phyloP scores from a whole-genome alignment of 2,329 filamentous ascomycete genomes.

The Nemania bipapillata region DNA sequence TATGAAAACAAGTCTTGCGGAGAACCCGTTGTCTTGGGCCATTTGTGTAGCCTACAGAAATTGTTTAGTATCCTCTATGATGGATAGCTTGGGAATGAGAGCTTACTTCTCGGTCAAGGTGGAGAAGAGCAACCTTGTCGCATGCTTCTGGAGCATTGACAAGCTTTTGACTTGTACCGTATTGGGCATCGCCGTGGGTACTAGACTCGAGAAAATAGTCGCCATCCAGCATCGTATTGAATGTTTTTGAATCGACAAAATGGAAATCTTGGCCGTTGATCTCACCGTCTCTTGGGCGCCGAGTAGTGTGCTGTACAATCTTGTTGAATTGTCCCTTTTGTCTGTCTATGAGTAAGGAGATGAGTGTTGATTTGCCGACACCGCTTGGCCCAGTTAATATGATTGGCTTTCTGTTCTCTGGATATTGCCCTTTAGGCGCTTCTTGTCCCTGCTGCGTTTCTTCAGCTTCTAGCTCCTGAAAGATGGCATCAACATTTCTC shows the following conservation, averaged over 20 bases:
- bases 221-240: constrained; percentile 68
- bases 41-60: constrained; percentile 63
- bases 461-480: constrained; percentile 57
- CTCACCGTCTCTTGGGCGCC: constrained; percentile 62
- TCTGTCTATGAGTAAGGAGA: constrained; percentile 70
- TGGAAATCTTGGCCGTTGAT: constrained; percentile 63
- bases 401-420: constrained; percentile 65
- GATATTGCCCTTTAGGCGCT: constrained; percentile 48
- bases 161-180: constrained; percentile 66
- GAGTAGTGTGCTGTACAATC: constrained; percentile 66
- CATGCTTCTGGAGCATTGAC: constrained; percentile 63
- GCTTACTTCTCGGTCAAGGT: constrained; percentile 65
- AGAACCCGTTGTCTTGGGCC: constrained; percentile 67
- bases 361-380: constrained; percentile 71
- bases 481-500: constrained; percentile 72
- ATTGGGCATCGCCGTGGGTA: constrained; percentile 61
- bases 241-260: constrained; percentile 67
- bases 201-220: constrained; percentile 69
- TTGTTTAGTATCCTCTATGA: constrained; percentile 9
- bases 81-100: neutral
- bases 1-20: constrained; percentile 66
- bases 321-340: constrained; percentile 73
- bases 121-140: constrained; percentile 70
- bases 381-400: constrained; percentile 74
- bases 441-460: constrained; percentile 53